These are phyloP conservation scores for Sequoiadendron giganteum DNA, from an alignment of 75 land plant genomes.

Conservation along the genomic window DNA sequence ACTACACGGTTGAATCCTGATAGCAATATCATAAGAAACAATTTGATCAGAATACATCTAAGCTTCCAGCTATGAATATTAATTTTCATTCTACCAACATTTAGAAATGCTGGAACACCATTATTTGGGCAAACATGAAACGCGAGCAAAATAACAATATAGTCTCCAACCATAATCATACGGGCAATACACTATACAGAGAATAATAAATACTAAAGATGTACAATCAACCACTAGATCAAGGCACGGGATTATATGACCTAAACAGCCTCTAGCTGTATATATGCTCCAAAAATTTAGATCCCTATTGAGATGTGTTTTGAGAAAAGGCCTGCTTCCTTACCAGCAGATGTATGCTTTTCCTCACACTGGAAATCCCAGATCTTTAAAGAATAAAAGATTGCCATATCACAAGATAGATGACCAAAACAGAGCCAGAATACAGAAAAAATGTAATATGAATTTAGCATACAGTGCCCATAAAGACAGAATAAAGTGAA, in stretches of 20 bases:
- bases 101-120: not conserved
- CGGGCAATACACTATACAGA: not conserved
- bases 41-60: not conserved
- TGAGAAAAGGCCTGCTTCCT: not conserved
- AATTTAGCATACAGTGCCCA: not conserved
- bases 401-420: not conserved
- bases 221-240: not conserved
- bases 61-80: not conserved
- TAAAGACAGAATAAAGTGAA: not conserved
- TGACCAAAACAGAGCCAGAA: not conserved
- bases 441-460: not conserved
- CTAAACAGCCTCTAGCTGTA: not conserved
- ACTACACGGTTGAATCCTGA: too few relatives aligned
- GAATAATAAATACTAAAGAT: not conserved
- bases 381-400: not conserved
- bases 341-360: not conserved
- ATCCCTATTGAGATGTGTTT: not conserved
- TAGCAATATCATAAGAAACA: too few relatives aligned
- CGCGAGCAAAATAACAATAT: not conserved
- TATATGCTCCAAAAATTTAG: not conserved
- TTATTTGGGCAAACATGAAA: not conserved
- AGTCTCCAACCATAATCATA: not conserved
- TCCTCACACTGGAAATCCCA: not conserved
- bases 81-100: not conserved
- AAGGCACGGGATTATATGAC: not conserved